Base-by-base conservation (phyloP, 2,329 filamentous ascomycete species). In the Furcasterigmium sp. region DNA sequence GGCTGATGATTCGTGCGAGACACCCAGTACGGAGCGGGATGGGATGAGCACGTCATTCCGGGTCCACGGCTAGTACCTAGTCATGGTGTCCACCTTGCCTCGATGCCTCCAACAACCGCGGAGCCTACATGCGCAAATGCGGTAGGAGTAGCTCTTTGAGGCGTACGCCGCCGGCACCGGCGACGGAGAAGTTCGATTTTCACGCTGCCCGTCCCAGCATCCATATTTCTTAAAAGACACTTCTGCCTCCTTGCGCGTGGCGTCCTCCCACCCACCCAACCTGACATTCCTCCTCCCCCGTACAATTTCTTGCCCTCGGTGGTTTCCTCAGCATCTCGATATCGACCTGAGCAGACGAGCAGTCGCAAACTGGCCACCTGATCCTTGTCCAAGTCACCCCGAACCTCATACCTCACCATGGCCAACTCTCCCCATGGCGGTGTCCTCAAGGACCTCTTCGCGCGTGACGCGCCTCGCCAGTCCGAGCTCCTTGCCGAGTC, bases 381-480 rank as follows among this genome's bases (percentile, higher is more conserved):
- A 14, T 35, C 19, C 29, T 29, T 15, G 11, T 4, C 34, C 36
- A 14, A 25, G 35, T 30, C 28, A 10, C 38, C 11, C 11, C 14
- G 9, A 21, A 3, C 21, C n/a, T n/a, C 15, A 43, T 26, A 26
- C 40, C 6, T 52, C 58, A 73, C 52, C 53, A 84, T 84, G 80
- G 80, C 80, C 59, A 84, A 84, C 68, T 58, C 80, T 65, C 87
- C 87, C 54, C 86, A 93, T 63, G 91, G 91, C 72, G 93, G 93
- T 62, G 76, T 91, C 76, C 87, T 98, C 62, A 97, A 97, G 85
- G 93, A 98, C 77, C 82, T 98, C 64, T 80, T 97, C 57, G 91
- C 90, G 53, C 86, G 93, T 71, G 93, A 98, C 80, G 79, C 84
- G 51, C 87, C 38, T 55, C 83, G 86, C 61, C 85, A 93, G 54